These are phyloP conservation scores for Hypoxylon fuscum DNA, from an alignment of 495 filamentous ascomycete genomes.

Conservation along the genomic window DNA sequence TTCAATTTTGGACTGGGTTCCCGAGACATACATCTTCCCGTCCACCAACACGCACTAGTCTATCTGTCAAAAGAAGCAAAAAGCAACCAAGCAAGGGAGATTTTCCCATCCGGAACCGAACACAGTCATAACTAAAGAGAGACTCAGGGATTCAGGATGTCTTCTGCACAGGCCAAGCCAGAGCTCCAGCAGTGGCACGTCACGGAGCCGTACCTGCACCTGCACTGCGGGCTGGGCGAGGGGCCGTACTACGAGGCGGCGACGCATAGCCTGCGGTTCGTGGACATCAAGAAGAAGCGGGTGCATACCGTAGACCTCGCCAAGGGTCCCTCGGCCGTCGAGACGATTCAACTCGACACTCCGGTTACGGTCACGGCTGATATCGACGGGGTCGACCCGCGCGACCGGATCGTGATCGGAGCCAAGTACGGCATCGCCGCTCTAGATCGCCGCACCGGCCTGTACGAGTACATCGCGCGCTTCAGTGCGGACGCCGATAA, in stretches of 20 bases:
- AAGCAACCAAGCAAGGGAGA: constrained; percentile 13
- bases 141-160: constrained; percentile 8
- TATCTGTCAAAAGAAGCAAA: not conserved
- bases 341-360: constrained; percentile 70
- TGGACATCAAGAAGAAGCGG: constrained; percentile 85
- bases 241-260: constrained; percentile 79
- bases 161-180: constrained; percentile 6
- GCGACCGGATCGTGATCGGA: constrained; percentile 74
- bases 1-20: constrained; percentile 7
- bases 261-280: constrained; percentile 80
- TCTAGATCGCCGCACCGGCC: constrained; percentile 70
- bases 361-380: constrained; percentile 84
- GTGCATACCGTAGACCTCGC: constrained; percentile 78
- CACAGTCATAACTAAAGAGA: no score
- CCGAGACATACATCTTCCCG: constrained; percentile 19
- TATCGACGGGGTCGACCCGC: constrained; percentile 72
- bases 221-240: constrained; percentile 80
- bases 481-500: constrained; percentile 56
- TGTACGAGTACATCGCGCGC: constrained; percentile 54
- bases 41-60: constrained; percentile 4
- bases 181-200: constrained; percentile 54
- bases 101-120: not conserved
- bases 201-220: constrained; percentile 75
- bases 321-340: constrained; percentile 64
- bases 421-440: constrained; percentile 84